Conservation (phyloP, 345 rosid genomes). For the Carallia pectinifolia region DNA sequence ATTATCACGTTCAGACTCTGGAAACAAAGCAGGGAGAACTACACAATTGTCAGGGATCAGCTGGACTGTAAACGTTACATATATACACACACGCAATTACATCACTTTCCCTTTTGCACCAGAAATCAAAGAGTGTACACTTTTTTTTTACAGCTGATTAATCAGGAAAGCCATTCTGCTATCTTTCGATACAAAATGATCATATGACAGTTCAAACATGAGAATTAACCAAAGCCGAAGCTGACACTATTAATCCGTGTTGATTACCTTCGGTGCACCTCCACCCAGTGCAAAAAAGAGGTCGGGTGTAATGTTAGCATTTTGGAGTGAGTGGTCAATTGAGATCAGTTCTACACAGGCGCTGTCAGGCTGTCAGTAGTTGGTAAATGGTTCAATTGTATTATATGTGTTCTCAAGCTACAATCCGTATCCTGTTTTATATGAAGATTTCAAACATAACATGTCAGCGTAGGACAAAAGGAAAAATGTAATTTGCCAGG, state of each 20-base stretch:
- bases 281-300: slow-evolving; percentile 33
- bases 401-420: slow-evolving; percentile 85
- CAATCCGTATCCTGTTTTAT: slow-evolving; percentile 65
- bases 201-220: slow-evolving; percentile 11
- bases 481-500: not conserved
- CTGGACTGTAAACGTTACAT: slow-evolving; percentile 23
- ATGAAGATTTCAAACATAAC: not conserved
- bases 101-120: slow-evolving; percentile 35
- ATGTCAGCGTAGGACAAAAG: slow-evolving; percentile 13
- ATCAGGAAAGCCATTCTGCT: slow-evolving; percentile 13
- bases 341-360: slow-evolving; percentile 63
- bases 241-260: slow-evolving; percentile 27
- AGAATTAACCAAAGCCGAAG: slow-evolving; percentile 30
- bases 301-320: slow-evolving; percentile 53
- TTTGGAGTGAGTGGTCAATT: slow-evolving; percentile 57
- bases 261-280: slow-evolving; percentile 39
- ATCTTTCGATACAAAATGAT: slow-evolving; percentile 22
- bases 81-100: slow-evolving; percentile 41
- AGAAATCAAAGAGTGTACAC: slow-evolving; percentile 6
- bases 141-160: slow-evolving; percentile 36
- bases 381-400: slow-evolving; percentile 55
- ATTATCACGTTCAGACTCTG: slow-evolving; percentile 14
- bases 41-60: slow-evolving; percentile 18
- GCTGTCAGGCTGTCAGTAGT: slow-evolving; percentile 65
- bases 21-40: slow-evolving; percentile 6